Conservation (phyloP, 2,329 filamentous ascomycete genomes). For the Aspergillus persii region DNA sequence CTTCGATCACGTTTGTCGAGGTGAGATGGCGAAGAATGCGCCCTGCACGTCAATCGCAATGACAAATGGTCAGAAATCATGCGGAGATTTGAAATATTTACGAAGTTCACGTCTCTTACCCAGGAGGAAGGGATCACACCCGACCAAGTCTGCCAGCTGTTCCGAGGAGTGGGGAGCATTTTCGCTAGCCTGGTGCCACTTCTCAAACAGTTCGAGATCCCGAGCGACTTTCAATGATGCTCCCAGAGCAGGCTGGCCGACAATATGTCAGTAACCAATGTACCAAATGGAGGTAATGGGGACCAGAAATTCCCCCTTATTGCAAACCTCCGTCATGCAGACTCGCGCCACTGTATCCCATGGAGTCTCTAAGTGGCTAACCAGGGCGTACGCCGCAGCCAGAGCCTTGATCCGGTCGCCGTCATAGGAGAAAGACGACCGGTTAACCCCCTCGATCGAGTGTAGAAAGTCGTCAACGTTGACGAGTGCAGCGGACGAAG, state of each 20-base stretch:
- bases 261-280: not conserved
- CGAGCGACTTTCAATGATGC: not conserved
- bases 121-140: not conserved
- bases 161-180: not conserved
- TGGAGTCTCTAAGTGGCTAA: conserved; percentile 5
- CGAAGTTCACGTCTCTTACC: not conserved
- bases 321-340: not conserved
- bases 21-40: conserved; percentile 5
- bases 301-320: not conserved
- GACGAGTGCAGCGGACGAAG: too few relatives aligned
- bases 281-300: too few relatives aligned
- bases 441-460: not conserved
- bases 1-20: not conserved
- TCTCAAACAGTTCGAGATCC: conserved; percentile 3
- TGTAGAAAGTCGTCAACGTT: not conserved
- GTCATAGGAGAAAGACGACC: not conserved
- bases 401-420: conserved; percentile 5
- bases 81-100: too few relatives aligned
- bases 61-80: not conserved
- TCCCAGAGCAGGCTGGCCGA: conserved; percentile 1
- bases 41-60: not conserved
- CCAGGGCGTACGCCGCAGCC: not conserved
- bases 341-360: conserved; percentile 5
- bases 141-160: not conserved
- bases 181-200: conserved; percentile 1